Evolutionary conservation across 1,284 basidiomycete genomes (phyloP).

Genomic region (Papiliotrema laurentii): DNA sequence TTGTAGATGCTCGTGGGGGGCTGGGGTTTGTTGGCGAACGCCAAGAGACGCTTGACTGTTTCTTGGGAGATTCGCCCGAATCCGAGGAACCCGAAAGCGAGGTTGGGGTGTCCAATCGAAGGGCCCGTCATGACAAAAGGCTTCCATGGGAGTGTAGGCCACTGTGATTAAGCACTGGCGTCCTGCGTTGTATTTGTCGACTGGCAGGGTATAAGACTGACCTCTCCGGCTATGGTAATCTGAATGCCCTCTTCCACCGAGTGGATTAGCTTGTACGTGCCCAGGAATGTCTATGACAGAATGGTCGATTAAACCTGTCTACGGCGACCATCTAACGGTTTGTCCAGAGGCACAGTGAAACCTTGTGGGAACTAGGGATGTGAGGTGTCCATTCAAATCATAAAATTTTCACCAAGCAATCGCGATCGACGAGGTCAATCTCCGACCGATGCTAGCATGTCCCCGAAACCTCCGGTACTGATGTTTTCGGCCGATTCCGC

Average conservation of each 20-base stretch:
- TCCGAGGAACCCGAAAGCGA: conserved; percentile 81
- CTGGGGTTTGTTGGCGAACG: conserved; percentile 57
- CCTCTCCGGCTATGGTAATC: conserved; percentile 65
- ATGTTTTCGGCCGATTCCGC: no score
- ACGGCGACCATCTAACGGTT: no score
- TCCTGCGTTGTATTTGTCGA: not conserved
- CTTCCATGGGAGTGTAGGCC: conserved; percentile 66
- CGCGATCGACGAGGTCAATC: not conserved
- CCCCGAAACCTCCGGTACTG: not conserved
- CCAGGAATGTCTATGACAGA: no score
- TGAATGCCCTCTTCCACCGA: conserved; percentile 61
- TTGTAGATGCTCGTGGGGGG: conserved; percentile 36
- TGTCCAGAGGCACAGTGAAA: no score
- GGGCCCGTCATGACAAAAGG: conserved; percentile 57
- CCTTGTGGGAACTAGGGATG: no score
- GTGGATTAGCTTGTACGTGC: no score
- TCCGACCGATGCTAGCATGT: not conserved
- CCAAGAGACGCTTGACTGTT: conserved; percentile 66
- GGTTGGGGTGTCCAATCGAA: conserved; percentile 49
- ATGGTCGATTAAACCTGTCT: no score
- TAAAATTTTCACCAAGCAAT: no score
- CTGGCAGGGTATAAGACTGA: conserved; percentile 34
- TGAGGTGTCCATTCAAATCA: no score
- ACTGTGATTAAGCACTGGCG: conserved; percentile 48
- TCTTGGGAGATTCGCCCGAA: conserved; percentile 89